These are phyloP conservation scores for Plasmodium knowlesi DNA, from an alignment of 169 alveolate genomes.

Conservation along the genomic window DNA sequence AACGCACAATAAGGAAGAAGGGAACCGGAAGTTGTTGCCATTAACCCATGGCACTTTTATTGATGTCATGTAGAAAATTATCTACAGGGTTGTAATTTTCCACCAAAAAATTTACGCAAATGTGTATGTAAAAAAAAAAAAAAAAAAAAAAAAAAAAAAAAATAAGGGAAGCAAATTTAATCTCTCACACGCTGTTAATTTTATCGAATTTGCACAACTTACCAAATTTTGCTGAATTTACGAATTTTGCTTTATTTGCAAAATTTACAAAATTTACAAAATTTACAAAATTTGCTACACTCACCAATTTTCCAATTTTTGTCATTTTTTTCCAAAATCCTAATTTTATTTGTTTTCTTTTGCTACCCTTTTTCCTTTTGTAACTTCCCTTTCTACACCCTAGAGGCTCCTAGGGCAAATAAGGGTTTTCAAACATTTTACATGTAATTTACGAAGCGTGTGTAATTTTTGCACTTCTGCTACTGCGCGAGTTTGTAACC, in stretches of 20 bases:
- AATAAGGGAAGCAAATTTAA: not conserved
- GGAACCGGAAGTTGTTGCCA: not conserved
- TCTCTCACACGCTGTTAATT: not conserved
- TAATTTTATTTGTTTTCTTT: not conserved
- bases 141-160: not conserved
- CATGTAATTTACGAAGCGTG: not conserved
- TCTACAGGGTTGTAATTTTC: not conserved
- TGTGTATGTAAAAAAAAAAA: not conserved
- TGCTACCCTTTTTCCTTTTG: not conserved
- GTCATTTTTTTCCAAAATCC: not conserved
- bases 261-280: slow-evolving; percentile 1
- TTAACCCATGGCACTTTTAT: not conserved
- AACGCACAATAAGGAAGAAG: slow-evolving; percentile 28
- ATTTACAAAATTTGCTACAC: not conserved
- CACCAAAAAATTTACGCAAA: not conserved
- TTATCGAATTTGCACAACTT: not conserved
- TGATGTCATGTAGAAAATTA: not conserved
- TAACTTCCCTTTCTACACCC: not conserved
- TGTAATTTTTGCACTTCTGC: not conserved
- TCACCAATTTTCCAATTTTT: not conserved
- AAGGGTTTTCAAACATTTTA: not conserved
- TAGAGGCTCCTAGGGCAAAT: not conserved
- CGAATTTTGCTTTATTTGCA: too few species aligned
- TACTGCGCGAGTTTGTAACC: not conserved
- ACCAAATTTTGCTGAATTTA: not conserved